Base-by-base conservation (phyloP, 2,329 filamentous ascomycete genomes). In the Eutypa lata region DNA sequence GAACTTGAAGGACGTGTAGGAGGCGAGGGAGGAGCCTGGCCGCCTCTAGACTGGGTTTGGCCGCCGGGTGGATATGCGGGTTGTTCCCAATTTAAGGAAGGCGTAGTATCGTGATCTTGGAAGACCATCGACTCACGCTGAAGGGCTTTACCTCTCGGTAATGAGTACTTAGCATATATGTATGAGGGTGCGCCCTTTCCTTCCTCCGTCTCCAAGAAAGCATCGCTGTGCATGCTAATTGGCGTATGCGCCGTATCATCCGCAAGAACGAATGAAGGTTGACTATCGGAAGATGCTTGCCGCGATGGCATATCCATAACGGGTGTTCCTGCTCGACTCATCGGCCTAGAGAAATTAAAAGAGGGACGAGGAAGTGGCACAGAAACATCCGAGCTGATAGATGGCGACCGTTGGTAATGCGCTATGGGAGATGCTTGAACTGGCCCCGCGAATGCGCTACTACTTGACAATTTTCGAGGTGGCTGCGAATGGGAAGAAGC, bases 291-390 rank as follows among this genome's bases (percentile, higher is more conserved):
- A 19, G 86, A 88, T 7, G 82, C 76, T 65, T 88, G 84, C 35
- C 84, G 76, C 10, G 78, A 76, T 47, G 84, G 83, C 43, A 73
- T 69, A n/a, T 87, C 82, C 60, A 79, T 73, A 44, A 65, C 73
- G 16, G 83, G 82, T 13, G 81, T 85, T 56, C 84, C 84, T 55
- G 85, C 82, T 65, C 87, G 81, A 69, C 93, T 97, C 55, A 96
- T 73, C 0, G 94, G 94, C 43, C 94, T 83, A 1, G 94, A 97
- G 69, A 97, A 97, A 71, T 99, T 97, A 73, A 95, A 93, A 0
- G 89, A 84, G 1, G 91, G 89, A 16, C 87, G 82, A 13, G 87
- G 84, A 35, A 91, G 65, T 10, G 70, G 80, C 44, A 80, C 79
- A 2, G 91, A 96, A 48, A 83, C 82, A 56, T 96, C 90, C 1